phyloP scores from a whole-genome alignment of 192 early-diverging fungal genomes.

The Spizellomyces punctatus region DNA sequence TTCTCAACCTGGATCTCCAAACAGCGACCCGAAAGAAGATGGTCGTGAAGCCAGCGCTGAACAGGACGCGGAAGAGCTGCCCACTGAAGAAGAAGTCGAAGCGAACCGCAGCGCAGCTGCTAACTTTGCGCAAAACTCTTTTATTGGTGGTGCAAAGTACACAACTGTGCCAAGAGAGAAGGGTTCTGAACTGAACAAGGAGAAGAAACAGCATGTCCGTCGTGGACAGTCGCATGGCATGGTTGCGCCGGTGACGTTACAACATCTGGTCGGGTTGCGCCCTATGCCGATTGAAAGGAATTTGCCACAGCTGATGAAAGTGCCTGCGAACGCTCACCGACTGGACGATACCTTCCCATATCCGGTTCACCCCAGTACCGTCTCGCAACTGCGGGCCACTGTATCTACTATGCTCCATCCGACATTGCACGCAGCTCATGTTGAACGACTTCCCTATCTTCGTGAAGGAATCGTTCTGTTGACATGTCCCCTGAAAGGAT shows the following conservation, averaged over 20 bases:
- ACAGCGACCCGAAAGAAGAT: too few species aligned
- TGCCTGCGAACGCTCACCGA: not conserved
- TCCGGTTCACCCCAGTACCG: not conserved
- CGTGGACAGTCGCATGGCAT: not conserved
- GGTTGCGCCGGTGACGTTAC: not conserved
- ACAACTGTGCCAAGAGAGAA: too few species aligned
- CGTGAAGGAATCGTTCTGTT: conserved; percentile 11
- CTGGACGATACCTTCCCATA: not conserved
- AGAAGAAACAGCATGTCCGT: not conserved
- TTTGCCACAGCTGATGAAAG: not conserved
- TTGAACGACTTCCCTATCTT: not conserved
- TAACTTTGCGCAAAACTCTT: too few species aligned
- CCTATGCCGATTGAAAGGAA: not conserved
- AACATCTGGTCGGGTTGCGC: not conserved
- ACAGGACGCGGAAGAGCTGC: too few species aligned
- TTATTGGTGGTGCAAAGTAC: too few species aligned
- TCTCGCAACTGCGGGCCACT: not conserved
- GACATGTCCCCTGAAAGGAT: conserved; percentile 13
- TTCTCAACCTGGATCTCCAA: too few species aligned
- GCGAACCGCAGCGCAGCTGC: too few species aligned
- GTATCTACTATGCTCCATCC: not conserved
- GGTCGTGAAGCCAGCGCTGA: too few species aligned
- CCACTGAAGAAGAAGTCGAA: too few species aligned
- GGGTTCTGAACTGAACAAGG: too few species aligned
- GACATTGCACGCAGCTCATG: not conserved